Evolutionary conservation across 2,329 filamentous ascomycete species (phyloP).

Genomic region (Hawksworthiomyces lignivorus): DNA sequence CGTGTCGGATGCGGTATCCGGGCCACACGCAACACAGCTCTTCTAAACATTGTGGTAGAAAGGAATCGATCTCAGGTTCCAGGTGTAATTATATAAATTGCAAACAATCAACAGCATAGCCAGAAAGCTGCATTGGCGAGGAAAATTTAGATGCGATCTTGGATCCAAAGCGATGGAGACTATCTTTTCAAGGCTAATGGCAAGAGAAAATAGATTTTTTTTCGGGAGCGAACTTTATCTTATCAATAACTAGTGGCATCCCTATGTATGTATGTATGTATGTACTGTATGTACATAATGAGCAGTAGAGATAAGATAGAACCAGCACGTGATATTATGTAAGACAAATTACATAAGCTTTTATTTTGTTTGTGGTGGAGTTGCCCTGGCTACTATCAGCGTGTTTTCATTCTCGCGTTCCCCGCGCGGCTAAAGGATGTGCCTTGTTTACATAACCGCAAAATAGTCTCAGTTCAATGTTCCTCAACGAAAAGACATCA

Average conservation of each 20-base stretch:
- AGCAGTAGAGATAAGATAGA: conserved; percentile 10
- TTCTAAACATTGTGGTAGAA: conserved; percentile 14
- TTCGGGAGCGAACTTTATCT: conserved; percentile 1
- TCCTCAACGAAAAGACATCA: conserved; percentile 13
- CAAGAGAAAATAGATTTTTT: background rate
- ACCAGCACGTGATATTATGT: too few relatives aligned
- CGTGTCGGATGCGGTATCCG: conserved; percentile 10
- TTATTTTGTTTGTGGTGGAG: conserved; percentile 1
- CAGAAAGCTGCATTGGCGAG: too few relatives aligned
- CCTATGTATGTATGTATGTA: too few relatives aligned
- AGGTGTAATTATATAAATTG: too few relatives aligned
- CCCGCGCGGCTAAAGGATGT: conserved; percentile 11
- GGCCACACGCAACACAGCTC: conserved; percentile 13
- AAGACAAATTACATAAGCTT: background rate
- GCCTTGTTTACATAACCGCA: conserved; percentile 13
- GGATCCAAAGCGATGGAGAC: too few relatives aligned
- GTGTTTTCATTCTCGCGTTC: conserved; percentile 17
- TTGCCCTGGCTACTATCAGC: conserved; percentile 17
- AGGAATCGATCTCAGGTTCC: too few relatives aligned
- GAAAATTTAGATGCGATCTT: too few relatives aligned
- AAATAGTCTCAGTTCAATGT: background rate
- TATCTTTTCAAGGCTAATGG: too few relatives aligned
- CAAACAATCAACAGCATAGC: too few relatives aligned
- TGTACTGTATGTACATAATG: too few relatives aligned
- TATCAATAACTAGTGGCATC: conserved; percentile 1